Evolutionary conservation across 2,329 filamentous ascomycete species (phyloP).

Genomic region (Fusarium sororula): DNA sequence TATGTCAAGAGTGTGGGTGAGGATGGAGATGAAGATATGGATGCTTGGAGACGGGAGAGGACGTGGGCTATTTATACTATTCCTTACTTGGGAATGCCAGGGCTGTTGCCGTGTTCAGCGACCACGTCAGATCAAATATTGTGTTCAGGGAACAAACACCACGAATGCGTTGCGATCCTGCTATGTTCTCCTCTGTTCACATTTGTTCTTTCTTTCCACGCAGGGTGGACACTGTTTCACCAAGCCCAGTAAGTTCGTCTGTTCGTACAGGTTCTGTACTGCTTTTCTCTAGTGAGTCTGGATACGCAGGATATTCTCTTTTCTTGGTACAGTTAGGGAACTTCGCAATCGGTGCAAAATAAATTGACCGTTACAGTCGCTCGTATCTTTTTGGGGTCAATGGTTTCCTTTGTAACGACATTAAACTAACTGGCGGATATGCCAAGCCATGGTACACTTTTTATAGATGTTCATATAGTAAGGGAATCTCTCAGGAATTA

Average conservation of each 20-base stretch:
- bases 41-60: no score
- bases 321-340: background rate
- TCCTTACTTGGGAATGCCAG: no score
- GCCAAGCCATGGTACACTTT: no score
- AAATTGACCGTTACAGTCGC: no score
- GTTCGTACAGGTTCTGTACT: accelerated
- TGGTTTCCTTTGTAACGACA: no score
- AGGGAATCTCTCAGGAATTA: background rate
- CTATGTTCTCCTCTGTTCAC: background rate
- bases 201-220: background rate
- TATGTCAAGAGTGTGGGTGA: no score
- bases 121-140: background rate
- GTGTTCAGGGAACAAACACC: background rate
- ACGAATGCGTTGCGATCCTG: background rate
- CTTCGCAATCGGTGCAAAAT: no score
- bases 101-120: accelerated
- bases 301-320: accelerated
- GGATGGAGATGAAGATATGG: no score
- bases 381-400: no score
- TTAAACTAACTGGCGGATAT: no score
- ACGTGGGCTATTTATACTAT: background rate
- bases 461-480: no score
- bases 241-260: background rate
- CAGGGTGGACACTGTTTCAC: background rate
- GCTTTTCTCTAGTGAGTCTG: background rate